Base-by-base conservation (phyloP, 768 basidiomycete species). In the Leccinum disarticulatum region DNA sequence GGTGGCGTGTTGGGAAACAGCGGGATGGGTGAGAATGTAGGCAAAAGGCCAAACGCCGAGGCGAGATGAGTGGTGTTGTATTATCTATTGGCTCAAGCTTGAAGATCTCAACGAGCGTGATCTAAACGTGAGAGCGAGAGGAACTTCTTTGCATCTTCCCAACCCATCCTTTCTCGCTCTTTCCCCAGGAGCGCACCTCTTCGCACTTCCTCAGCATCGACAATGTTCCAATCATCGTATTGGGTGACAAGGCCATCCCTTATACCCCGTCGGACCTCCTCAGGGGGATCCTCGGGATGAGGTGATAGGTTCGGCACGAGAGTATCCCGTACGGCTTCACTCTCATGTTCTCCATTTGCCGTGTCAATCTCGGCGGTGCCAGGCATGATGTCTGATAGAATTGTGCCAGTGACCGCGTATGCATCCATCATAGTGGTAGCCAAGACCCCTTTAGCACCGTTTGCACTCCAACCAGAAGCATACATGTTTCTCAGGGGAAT, bases 401-500 rank as follows among this genome's bases (percentile, higher is more conserved):
- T 83, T 0, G 81, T 77, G 41, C 90, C 86, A 2, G 91, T 88
- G 3, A 92, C 86, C 3, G 81, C 80, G 69, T 94, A 93, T 22
- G 95, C 91, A 69, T 97, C 83, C 73, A 93, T 85, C 94, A 99
- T 94, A 35, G 97, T 97, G 3, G 87, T 81, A 2, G 93, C 95
- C 49, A 98, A 80, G 13, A 98, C 95, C 10, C 95, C 95, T 55
- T 85, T 87, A 0, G 97, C 95, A 36, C 96, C 96, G 3, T 83
- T 86, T 2, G 93, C 88, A 2, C 93, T 88, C 97, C 97, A 99
- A 10, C 96, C 96, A 1, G 91, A 88, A 1, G 93, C 89, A 69
- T 97, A 99, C n/a, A 95, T 78, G 59, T 84, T 84, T 38, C 78
- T 80, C 38, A 87, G 64, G 11, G 74, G 70, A 5, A 62, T 56